These are phyloP conservation scores for Phytopythium helicoides DNA, from an alignment of 352 stramenopile genomes.

Conservation along the genomic window DNA sequence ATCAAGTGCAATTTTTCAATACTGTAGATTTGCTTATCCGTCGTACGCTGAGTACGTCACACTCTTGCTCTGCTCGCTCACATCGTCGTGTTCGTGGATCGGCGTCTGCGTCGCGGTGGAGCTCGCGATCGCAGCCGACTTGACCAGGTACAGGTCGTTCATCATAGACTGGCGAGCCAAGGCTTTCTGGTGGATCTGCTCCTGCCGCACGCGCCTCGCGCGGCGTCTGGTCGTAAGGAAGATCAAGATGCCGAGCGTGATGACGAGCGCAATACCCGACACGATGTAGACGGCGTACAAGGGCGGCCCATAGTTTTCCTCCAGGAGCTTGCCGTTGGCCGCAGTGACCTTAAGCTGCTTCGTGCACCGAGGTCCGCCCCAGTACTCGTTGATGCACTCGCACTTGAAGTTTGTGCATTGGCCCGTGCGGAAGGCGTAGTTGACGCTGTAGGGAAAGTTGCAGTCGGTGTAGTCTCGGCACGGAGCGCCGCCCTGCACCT, in stretches of 20 bases:
- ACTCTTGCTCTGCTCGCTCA: conserved; percentile 24
- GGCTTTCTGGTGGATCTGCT: conserved; percentile 36
- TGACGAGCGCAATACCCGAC: conserved; percentile 15
- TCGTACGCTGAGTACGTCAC: conserved; percentile 20
- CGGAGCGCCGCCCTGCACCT: conserved; percentile 50
- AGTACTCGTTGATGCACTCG: conserved; percentile 57
- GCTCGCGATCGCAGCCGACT: conserved; percentile 6
- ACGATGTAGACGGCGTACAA: conserved; percentile 23
- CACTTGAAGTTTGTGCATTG: conserved; percentile 46
- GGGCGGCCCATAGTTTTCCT: conserved; percentile 26
- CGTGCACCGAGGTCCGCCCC: conserved; percentile 63
- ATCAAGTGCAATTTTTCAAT: no score
- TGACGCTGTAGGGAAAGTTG: conserved; percentile 41
- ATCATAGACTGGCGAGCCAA: conserved; percentile 18
- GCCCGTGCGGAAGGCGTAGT: conserved; percentile 49
- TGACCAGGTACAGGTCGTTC: conserved; percentile 25
- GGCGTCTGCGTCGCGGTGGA: conserved; percentile 9
- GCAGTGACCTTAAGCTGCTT: conserved; percentile 34
- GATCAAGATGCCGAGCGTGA: conserved; percentile 45
- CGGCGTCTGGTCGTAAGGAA: conserved; percentile 35
- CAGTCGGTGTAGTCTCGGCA: conserved; percentile 59
- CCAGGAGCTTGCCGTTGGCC: conserved; percentile 23
- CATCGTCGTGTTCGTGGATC: conserved; percentile 17
- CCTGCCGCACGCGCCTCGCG: conserved; percentile 22
- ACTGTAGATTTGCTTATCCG: neutral